A percentile compares a stretch with the other conserved stretches of the same genome.
Evolutionary conservation across 2,329 filamentous ascomycete species (phyloP).

Genomic region (Aspergillus alliaceus): DNA sequence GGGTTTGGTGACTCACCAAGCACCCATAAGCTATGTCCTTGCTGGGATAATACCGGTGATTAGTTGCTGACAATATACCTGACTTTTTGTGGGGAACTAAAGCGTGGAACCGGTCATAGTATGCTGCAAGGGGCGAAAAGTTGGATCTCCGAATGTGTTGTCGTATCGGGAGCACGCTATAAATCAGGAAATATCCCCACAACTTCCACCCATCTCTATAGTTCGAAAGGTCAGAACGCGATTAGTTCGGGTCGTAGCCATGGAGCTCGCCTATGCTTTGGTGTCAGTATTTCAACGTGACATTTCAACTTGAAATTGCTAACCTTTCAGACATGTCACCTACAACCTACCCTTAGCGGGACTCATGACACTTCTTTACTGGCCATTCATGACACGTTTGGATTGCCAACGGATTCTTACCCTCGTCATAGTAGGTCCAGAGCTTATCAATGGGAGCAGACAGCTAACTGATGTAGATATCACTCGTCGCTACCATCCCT

Average conservation of each 20-base stretch:
- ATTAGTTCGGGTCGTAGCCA: neutral
- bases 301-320: neutral
- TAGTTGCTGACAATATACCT: no score
- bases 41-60: neutral
- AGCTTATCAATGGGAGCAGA: neutral
- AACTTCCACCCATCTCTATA: neutral
- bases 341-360: slow-evolving; percentile 67
- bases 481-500: slow-evolving; percentile 67
- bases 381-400: slow-evolving; percentile 61
- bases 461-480: slow-evolving; percentile 45
- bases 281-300: neutral
- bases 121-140: neutral
- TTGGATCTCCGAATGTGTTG: neutral
- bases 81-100: neutral
- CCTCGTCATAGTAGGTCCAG: slow-evolving; percentile 50
- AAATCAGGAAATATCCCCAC: neutral
- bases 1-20: neutral
- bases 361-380: slow-evolving; percentile 58
- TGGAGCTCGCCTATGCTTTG: slow-evolving; percentile 7
- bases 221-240: neutral
- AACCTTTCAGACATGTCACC: slow-evolving; percentile 56
- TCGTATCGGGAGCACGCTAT: neutral
- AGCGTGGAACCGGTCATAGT: neutral
- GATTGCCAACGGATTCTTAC: slow-evolving; percentile 64
- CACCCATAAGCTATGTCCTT: neutral